Evolutionary conservation across 2,329 filamentous ascomycete genomes (phyloP).

Genomic region (Geosmithia putterillii): DNA sequence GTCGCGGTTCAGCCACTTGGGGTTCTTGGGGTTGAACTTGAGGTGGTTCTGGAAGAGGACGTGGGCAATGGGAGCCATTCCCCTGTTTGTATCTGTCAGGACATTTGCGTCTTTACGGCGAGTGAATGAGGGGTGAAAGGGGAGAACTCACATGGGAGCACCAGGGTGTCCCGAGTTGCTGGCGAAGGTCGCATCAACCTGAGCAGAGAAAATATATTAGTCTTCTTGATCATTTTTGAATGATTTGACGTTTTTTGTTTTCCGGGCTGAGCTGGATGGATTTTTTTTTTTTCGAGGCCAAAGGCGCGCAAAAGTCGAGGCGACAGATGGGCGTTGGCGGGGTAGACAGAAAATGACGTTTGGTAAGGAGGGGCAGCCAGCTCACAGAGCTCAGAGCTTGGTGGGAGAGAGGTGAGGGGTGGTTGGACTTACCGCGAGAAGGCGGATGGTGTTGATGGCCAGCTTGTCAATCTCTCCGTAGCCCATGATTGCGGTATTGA

Average conservation of each 20-base stretch:
- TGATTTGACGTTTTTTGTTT: neutral
- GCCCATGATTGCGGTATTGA: constrained; percentile 54
- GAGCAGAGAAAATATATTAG: constrained; percentile 9
- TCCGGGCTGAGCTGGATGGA: neutral
- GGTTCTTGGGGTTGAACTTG: constrained; percentile 99
- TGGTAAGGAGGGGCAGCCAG: constrained; percentile 3
- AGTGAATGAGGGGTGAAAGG: neutral
- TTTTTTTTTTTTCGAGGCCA: too few relatives aligned
- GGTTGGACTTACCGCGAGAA: constrained; percentile 86
- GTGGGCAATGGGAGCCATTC: constrained; percentile 89
- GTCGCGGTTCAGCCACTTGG: constrained; percentile 92
- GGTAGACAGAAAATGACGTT: constrained; percentile 8
- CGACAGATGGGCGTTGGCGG: neutral
- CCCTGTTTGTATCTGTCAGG: constrained; percentile 33
- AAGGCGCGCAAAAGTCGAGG: neutral
- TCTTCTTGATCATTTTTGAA: neutral
- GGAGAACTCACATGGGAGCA: constrained; percentile 69
- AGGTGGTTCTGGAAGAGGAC: constrained; percentile 98
- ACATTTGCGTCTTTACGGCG: constrained; percentile 1
- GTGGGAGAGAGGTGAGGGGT: constrained; percentile 10
- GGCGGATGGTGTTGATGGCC: constrained; percentile 96
- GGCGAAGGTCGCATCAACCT: constrained; percentile 95
- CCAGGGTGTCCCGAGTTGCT: constrained; percentile 98
- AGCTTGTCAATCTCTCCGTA: constrained; percentile 80
- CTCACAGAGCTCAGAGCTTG: constrained; percentile 7